Evolutionary conservation across 202 grass and related monocot genomes (phyloP), one percentile per base, ranked within the genome.

Genomic region (Carex sylvatica): DNA sequence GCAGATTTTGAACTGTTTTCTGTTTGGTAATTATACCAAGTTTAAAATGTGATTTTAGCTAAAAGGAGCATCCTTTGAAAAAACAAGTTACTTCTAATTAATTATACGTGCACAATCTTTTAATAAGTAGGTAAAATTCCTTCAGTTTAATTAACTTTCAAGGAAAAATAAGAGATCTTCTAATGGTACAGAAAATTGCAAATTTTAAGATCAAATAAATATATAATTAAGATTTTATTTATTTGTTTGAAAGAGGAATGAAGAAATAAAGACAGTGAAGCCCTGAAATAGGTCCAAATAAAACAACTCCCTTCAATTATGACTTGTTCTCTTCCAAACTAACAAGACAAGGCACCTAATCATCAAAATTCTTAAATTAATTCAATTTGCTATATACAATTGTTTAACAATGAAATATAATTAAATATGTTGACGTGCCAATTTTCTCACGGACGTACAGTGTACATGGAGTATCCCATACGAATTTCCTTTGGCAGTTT

Each of bases 341-440:
- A 52, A 58, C 73, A 58, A 55, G 73, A 77, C 30, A 77, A 77
- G 52, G 28, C 18, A 77, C 56, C 73, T 35, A 58, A 33, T 36
- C 73, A 77, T 77, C 52, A 77, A 76, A 76, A 76, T 10, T 18
- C 24, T 76, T 76, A 35, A 56, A 56, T 33, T 36, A 58, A 19
- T 77, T 9, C 52, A 77, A 77, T 33, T 77, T 55, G 26, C 16
- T 77, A 58, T 77, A 33, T 9, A 35, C 0, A 75, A 55, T 56
- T 75, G 54, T 56, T 10, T 31, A 74, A 74, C 23, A 13, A 74
- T 4, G 51, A 75, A 56, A 54, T 10, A 8, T 23, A 51, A 33
- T 31, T 55, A n/a, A 75, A 75, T 55, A 75, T 75, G 24, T 75
- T 55, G 14, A 56, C 49, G 26, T 55, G 49, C 72, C 19, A 73